These are phyloP conservation scores for Xerocomus potaroensis DNA, from an alignment of 768 basidiomycete genomes.

Conservation along the genomic window DNA sequence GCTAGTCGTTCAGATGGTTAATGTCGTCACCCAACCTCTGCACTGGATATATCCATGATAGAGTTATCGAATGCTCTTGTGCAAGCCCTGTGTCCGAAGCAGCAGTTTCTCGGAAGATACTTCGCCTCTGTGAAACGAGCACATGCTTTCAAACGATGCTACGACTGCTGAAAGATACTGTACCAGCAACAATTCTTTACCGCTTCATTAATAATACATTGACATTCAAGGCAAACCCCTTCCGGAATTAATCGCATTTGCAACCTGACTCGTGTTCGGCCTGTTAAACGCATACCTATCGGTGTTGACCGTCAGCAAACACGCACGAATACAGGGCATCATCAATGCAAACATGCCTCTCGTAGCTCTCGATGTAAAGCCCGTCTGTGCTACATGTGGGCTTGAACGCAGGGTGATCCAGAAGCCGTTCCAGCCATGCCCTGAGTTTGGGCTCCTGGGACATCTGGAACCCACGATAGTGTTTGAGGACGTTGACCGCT, in stretches of 20 bases:
- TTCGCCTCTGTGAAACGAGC: too few species aligned
- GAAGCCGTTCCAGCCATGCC: constrained; percentile 50
- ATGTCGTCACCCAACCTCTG: too few species aligned
- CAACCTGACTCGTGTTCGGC: constrained; percentile 73
- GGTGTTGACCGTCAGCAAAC: not conserved
- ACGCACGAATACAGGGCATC: not conserved
- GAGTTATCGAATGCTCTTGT: too few species aligned
- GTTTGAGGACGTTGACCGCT: constrained; percentile 55
- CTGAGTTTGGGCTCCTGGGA: constrained; percentile 46
- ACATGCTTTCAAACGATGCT: too few species aligned
- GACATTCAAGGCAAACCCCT: constrained; percentile 56
- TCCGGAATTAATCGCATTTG: constrained; percentile 70
- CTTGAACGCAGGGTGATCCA: constrained; percentile 60
- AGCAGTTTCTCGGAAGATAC: too few species aligned
- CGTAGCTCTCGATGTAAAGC: constrained; percentile 68
- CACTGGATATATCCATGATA: too few species aligned
- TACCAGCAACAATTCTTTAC: not conserved
- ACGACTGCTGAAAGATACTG: too few species aligned
- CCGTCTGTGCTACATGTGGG: constrained; percentile 64
- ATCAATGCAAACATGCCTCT: constrained; percentile 41
- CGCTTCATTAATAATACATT: not conserved
- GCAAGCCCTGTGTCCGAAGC: too few species aligned
- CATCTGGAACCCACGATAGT: constrained; percentile 64
- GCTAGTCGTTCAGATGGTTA: too few species aligned
- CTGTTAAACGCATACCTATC: constrained; percentile 71